Evolutionary conservation across 1,284 basidiomycete genomes (phyloP).

Genomic region (Marasmius sp.): DNA sequence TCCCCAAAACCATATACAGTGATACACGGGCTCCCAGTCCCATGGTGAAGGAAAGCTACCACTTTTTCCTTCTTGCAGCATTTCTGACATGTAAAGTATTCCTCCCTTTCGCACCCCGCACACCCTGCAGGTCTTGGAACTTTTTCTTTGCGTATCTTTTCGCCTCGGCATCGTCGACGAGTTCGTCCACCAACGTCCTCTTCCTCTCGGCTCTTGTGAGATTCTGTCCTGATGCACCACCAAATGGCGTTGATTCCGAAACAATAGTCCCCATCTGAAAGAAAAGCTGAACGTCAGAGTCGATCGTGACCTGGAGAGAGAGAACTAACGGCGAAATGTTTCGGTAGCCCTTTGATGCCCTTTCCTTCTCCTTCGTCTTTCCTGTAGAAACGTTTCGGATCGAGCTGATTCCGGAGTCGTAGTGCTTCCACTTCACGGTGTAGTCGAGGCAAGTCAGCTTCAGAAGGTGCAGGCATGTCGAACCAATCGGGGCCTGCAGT

Average conservation of each 20-base stretch:
- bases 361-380: constrained; percentile 83
- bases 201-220: constrained; percentile 70
- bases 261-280: constrained; percentile 86
- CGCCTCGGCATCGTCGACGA: constrained; percentile 2
- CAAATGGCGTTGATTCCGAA: constrained; percentile 74
- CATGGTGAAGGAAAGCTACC: no score
- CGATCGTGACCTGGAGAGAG: constrained; percentile 4
- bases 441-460: constrained; percentile 80
- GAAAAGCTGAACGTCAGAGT: constrained; percentile 3
- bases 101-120: constrained; percentile 70
- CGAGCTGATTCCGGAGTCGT: constrained; percentile 87
- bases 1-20: no score
- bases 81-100: constrained; percentile 74
- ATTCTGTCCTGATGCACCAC: constrained; percentile 70
- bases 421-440: constrained; percentile 93
- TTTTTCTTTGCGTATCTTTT: constrained; percentile 92
- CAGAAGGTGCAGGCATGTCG: constrained; percentile 83
- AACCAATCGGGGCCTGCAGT: constrained; percentile 90
- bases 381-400: constrained; percentile 94
- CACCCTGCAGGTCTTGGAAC: constrained; percentile 80
- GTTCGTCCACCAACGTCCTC: constrained; percentile 83
- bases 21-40: no score
- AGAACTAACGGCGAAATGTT: constrained; percentile 80
- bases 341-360: constrained; percentile 83
- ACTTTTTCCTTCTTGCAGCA: constrained; percentile 55